Conservation (phyloP, 768 basidiomycete genomes). For the Boletus sp. region DNA sequence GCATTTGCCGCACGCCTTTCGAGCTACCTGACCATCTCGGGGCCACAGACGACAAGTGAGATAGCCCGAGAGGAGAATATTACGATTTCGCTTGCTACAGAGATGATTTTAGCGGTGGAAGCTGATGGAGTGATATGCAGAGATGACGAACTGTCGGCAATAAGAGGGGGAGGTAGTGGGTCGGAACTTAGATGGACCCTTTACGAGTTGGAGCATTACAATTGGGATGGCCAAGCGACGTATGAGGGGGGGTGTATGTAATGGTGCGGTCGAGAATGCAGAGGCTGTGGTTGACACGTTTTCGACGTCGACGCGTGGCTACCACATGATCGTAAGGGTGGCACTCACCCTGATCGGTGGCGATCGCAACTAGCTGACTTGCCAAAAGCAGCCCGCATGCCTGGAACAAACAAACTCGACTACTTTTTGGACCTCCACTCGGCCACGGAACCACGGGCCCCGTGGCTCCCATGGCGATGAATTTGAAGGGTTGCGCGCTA, state of each 20-base stretch:
- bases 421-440: not conserved
- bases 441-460: slow-evolving; percentile 17
- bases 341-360: slow-evolving; percentile 21
- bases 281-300: slow-evolving; percentile 26
- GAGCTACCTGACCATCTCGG: slow-evolving; percentile 47
- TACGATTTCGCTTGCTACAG: slow-evolving; percentile 67
- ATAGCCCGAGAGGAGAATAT: slow-evolving; percentile 70
- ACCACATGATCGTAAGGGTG: not conserved
- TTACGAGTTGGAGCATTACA: slow-evolving; percentile 63
- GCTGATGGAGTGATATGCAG: slow-evolving; percentile 65
- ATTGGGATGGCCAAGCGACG: slow-evolving; percentile 63
- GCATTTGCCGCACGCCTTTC: slow-evolving; percentile 69
- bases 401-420: slow-evolving; percentile 5
- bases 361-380: slow-evolving; percentile 7
- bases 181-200: slow-evolving; percentile 72
- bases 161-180: slow-evolving; percentile 42
- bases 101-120: slow-evolving; percentile 79
- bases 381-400: slow-evolving; percentile 1
- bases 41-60: slow-evolving; percentile 59
- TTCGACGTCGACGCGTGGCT: slow-evolving; percentile 24
- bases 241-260: slow-evolving; percentile 1
- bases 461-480: slow-evolving; percentile 22
- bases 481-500: slow-evolving; percentile 14
- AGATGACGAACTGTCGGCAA: slow-evolving; percentile 54
- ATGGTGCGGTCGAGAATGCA: slow-evolving; percentile 11